Evolutionary conservation across 441 rosid species (phyloP).

Genomic region (Populus hybrid): DNA sequence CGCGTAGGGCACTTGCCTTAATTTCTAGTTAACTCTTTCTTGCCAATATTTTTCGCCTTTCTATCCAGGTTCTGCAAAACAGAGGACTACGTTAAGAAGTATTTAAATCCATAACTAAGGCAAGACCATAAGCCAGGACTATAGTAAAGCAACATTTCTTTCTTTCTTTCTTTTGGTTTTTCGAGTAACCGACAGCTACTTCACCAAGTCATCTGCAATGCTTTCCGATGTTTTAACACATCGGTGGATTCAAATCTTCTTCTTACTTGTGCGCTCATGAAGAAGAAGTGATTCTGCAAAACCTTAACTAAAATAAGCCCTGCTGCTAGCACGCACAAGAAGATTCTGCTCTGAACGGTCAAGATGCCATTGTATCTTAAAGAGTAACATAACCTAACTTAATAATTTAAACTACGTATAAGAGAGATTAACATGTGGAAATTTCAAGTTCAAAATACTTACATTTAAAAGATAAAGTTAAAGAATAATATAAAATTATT

Average conservation of each 20-base stretch:
- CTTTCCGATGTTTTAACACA: background rate
- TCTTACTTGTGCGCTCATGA: background rate
- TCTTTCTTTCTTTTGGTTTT: no score
- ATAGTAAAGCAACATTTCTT: no score
- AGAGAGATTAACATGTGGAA: no score
- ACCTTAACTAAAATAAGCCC: no score
- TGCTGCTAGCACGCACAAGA: no score
- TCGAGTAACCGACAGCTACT: background rate
- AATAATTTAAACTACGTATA: no score
- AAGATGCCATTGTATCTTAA: no score
- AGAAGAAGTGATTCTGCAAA: background rate
- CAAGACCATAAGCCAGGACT: background rate
- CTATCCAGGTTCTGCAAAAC: background rate
- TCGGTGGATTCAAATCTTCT: background rate
- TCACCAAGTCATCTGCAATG: background rate
- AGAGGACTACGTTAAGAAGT: background rate
- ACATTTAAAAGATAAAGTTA: no score
- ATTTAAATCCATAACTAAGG: background rate
- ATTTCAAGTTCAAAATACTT: no score
- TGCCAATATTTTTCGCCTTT: background rate
- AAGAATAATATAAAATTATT: no score
- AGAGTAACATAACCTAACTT: no score
- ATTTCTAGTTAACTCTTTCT: constrained; percentile 10
- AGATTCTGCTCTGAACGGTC: no score
- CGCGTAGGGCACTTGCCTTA: constrained; percentile 8